Evolutionary conservation across 495 filamentous ascomycete genomes (phyloP).

Genomic region (Penicillium flavigenum): DNA sequence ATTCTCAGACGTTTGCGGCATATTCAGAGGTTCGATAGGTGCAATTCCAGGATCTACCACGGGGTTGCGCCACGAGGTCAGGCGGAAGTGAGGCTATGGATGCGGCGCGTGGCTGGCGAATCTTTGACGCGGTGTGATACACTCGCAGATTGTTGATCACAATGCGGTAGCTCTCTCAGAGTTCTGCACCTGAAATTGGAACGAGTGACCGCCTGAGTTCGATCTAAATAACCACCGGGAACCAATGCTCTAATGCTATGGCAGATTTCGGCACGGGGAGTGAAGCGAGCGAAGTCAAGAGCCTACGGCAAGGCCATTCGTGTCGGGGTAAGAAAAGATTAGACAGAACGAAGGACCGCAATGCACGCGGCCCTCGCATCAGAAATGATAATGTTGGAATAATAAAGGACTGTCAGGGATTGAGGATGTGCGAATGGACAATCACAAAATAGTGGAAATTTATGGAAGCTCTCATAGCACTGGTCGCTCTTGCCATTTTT

Average conservation of each 20-base stretch:
- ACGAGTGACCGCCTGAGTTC: background rate
- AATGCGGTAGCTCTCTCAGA: background rate
- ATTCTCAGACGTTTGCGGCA: conserved; percentile 32
- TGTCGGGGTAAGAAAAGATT: background rate
- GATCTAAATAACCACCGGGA: background rate
- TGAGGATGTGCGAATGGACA: background rate
- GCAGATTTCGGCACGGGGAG: conserved; percentile 3
- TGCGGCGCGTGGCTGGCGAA: background rate
- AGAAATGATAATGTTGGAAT: conserved; percentile 4
- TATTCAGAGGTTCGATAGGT: conserved; percentile 12
- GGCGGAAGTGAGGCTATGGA: background rate
- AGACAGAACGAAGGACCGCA: background rate
- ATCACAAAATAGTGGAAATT: background rate
- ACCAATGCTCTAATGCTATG: conserved; percentile 6
- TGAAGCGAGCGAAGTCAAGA: conserved; percentile 11
- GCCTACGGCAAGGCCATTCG: background rate
- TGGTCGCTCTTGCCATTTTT: conserved; percentile 5
- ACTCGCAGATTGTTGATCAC: background rate
- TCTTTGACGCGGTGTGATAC: background rate
- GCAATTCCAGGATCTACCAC: background rate
- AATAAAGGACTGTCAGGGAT: conserved; percentile 10
- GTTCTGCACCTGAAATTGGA: background rate
- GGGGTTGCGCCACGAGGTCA: background rate
- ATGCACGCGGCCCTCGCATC: background rate
- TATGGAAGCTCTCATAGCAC: background rate